Base-by-base conservation (phyloP, 768 basidiomycete species). In the Leccinum subgranulosum region DNA sequence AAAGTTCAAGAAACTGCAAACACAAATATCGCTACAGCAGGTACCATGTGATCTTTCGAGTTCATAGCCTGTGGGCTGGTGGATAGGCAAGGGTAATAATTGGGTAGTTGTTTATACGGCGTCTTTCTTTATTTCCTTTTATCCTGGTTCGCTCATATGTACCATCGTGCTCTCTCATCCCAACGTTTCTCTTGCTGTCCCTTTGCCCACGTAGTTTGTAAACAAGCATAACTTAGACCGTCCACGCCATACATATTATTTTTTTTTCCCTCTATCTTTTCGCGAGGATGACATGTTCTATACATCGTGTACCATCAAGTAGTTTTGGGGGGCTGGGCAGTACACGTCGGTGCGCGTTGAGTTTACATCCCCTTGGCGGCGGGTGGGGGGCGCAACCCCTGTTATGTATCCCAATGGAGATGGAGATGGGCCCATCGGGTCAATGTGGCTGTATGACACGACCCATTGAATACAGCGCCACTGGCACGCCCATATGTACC, bases 1-100 rank as follows among this genome's bases (percentile, higher is more conserved):
- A 61, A 73, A 65, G 49, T 73, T 81, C 43, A 67, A 74, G 54
- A 72, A 72, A 54, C 41, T 53, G 50, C 66, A 57, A 12, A 49
- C 58, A 48, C 59, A 61, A 51, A 43, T 61, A 47, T 23, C 47
- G 34, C 15, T 46, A 46, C 62, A 64, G 19, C 63, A 48, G 43
- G 12, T 9, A 14, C 45, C 43, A 33, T 19, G 57, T 17, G 60
- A 68, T 48, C 60, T 6, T 19, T 8, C 56, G 19, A 67, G 58
- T 23, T 64, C 59, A 17, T 67, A 60, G 60, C 51, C 14, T 33
- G 14, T 41, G 39, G 39, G 39, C 39, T 41, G 39, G 39, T 5
- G 10, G 10, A 11, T n/a, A 41, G n/a, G 19, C 17, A 31, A 10
- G 21, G 45, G 36, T 9, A 25, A 21, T n/a, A 19, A 39, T 39